Percentiles rank a stretch among this genome's conserved stretches.
Conservation (phyloP, 768 basidiomycete genomes). For the Glaciozyma martinii region DNA sequence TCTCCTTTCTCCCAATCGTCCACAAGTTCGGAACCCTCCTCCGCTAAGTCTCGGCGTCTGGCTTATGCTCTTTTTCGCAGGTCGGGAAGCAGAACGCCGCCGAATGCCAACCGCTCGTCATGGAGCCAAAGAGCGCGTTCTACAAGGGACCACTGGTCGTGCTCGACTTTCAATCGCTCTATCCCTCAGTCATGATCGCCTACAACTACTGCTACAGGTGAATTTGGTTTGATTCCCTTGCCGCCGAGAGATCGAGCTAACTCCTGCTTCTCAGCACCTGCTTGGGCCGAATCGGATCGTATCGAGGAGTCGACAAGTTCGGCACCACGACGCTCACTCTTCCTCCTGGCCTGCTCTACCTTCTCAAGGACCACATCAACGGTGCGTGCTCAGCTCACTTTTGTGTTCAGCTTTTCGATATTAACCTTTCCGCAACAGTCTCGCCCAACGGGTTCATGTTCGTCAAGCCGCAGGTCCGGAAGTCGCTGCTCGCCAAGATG, state of each 20-base stretch:
- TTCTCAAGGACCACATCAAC: conserved; percentile 64
- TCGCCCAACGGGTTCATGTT: conserved; percentile 94
- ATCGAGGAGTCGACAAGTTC: conserved; percentile 78
- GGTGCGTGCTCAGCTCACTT: conserved; percentile 43
- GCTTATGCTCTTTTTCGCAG: background rate
- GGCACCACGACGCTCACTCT: conserved; percentile 65
- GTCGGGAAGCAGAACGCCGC: background rate
- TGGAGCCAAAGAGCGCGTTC: conserved; percentile 50
- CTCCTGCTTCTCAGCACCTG: conserved; percentile 60
- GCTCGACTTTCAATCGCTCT: conserved; percentile 90
- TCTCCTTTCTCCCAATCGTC: conserved; percentile 76
- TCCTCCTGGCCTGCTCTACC: conserved; percentile 57
- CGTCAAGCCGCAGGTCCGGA: conserved; percentile 72
- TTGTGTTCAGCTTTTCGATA: background rate
- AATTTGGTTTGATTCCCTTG: background rate
- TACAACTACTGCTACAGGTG: conserved; percentile 63
- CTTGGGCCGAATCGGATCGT: conserved; percentile 75
- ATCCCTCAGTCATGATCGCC: conserved; percentile 96
- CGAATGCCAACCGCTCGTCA: conserved; percentile 72
- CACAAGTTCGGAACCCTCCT: conserved; percentile 51
- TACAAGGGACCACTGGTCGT: conserved; percentile 88
- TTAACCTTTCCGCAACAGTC: conserved; percentile 48
- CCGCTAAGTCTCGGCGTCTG: too few species aligned
- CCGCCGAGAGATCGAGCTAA: background rate
- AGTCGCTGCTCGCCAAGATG: conserved; percentile 82